Evolutionary conservation across 2,329 filamentous ascomycete species (phyloP).

Genomic region (Penicillium digitatum): DNA sequence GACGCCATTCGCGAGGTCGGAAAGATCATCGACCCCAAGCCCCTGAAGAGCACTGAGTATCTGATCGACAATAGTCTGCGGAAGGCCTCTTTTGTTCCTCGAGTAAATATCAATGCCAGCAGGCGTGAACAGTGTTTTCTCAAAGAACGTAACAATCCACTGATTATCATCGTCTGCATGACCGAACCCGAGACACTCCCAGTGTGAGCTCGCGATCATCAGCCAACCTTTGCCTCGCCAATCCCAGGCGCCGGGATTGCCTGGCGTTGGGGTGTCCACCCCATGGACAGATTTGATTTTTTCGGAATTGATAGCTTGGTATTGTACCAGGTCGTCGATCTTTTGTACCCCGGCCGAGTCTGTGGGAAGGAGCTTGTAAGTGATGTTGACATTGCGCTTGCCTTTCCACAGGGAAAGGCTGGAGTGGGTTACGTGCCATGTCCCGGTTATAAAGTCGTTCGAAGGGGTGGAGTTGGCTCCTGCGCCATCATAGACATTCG

Average conservation of each 20-base stretch:
- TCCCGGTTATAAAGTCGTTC: constrained; percentile 18
- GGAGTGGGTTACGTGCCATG: constrained; percentile 25
- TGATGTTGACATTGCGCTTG: constrained; percentile 25
- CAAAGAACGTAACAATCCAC: constrained; percentile 83
- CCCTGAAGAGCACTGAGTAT: constrained; percentile 11
- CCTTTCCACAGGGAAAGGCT: constrained; percentile 22
- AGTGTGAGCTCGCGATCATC: constrained; percentile 67
- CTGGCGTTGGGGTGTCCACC: constrained; percentile 14
- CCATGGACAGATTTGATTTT: constrained; percentile 19
- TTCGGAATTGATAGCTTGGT: constrained; percentile 12
- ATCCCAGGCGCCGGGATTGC: constrained; percentile 53
- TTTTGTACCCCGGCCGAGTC: constrained; percentile 4
- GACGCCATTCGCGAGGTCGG: constrained; percentile 5
- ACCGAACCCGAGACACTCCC: constrained; percentile 55
- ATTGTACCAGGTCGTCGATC: constrained; percentile 20
- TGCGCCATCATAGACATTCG: not conserved
- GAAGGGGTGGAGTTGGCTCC: constrained; percentile 7
- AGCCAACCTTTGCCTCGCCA: constrained; percentile 78
- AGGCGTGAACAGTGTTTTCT: constrained; percentile 75
- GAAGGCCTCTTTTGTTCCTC: constrained; percentile 35
- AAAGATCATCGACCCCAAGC: constrained; percentile 8
- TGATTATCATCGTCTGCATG: constrained; percentile 37
- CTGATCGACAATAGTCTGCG: constrained; percentile 1
- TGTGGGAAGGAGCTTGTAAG: constrained; percentile 15
- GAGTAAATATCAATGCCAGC: constrained; percentile 78